Evolutionary conservation across 2,329 filamentous ascomycete species (phyloP).

Genomic region (Orbilia brochopaga): DNA sequence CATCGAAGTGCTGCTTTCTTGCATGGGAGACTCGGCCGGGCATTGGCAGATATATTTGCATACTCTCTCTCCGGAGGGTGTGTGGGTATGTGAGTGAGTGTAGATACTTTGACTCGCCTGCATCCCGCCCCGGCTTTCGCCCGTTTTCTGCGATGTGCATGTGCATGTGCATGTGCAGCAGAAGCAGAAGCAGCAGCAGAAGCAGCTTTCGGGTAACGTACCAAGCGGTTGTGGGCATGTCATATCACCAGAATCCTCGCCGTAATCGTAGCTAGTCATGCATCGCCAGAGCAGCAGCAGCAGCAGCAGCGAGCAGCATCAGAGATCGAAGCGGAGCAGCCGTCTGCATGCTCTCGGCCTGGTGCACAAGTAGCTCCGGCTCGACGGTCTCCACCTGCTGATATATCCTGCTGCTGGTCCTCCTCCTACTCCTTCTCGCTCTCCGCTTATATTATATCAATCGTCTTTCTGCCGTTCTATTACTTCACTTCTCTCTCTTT

Average conservation of each 20-base stretch:
- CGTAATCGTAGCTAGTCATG: not conserved
- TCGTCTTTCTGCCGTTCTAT: not conserved
- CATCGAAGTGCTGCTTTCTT: not conserved
- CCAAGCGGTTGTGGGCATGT: not conserved
- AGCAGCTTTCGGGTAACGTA: slow-evolving; percentile 1
- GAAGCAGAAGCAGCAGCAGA: not conserved
- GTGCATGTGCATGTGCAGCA: slow-evolving; percentile 3
- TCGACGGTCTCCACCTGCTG: slow-evolving; percentile 6
- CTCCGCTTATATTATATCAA: slow-evolving; percentile 9
- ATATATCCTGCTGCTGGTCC: not conserved
- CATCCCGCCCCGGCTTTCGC: slow-evolving; percentile 4
- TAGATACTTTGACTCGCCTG: slow-evolving; percentile 1
- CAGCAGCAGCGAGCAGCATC: too few relatives aligned
- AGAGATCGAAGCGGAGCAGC: slow-evolving; percentile 1
- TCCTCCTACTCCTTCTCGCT: slow-evolving; percentile 3
- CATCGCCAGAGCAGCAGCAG: slow-evolving; percentile 4
- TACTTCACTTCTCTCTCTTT: not conserved
- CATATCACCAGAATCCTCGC: slow-evolving; percentile 7
- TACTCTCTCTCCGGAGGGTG: not conserved
- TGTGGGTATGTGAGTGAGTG: too few relatives aligned
- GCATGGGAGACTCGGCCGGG: not conserved
- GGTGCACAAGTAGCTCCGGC: slow-evolving; percentile 2
- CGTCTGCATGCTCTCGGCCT: not conserved
- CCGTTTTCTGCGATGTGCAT: slow-evolving; percentile 10
- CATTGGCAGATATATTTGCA: not conserved